Percentiles rank a stretch among this genome's conserved stretches.
Evolutionary conservation across 2,329 filamentous ascomycete genomes (phyloP).

Genomic region (Phyllosticta capitalensis): DNA sequence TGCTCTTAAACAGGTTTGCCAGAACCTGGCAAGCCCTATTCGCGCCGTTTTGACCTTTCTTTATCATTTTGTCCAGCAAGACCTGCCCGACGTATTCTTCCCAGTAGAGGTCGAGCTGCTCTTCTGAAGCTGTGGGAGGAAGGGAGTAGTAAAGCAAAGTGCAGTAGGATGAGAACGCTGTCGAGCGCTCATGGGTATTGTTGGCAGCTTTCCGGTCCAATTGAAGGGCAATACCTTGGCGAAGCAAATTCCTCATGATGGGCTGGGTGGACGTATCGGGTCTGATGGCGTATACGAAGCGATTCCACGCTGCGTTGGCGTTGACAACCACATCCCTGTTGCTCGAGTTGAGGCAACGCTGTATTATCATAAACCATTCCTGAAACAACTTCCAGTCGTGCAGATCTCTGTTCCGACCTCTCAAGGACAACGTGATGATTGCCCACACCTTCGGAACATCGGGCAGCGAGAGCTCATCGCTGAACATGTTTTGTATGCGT

Average conservation of each 20-base stretch:
- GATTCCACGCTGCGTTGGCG: conserved; percentile 78
- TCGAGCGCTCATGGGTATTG: conserved; percentile 34
- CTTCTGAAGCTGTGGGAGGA: conserved; percentile 55
- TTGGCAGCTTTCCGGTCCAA: conserved; percentile 53
- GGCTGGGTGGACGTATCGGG: conserved; percentile 49
- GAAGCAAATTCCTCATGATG: conserved; percentile 52
- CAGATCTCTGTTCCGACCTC: conserved; percentile 48
- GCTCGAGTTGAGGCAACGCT: conserved; percentile 72
- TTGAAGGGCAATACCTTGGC: conserved; percentile 59
- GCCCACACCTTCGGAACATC: conserved; percentile 86
- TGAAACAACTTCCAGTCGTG: conserved; percentile 62
- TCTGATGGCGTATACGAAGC: conserved; percentile 65
- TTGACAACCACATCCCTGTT: conserved; percentile 58
- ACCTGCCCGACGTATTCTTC: conserved; percentile 60
- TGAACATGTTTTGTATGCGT: conserved; percentile 57
- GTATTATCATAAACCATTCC: conserved; percentile 68
- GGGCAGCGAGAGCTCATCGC: conserved; percentile 46
- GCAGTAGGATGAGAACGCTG: conserved; percentile 63
- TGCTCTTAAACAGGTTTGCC: conserved; percentile 57
- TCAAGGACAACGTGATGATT: conserved; percentile 67
- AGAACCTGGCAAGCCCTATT: conserved; percentile 51
- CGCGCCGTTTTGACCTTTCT: conserved; percentile 17
- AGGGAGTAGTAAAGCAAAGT: conserved; percentile 77
- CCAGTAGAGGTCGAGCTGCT: conserved; percentile 71
- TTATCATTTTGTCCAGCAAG: conserved; percentile 31